Base-by-base conservation (phyloP, 805 yeast species). In the Naumovozyma castellii region DNA sequence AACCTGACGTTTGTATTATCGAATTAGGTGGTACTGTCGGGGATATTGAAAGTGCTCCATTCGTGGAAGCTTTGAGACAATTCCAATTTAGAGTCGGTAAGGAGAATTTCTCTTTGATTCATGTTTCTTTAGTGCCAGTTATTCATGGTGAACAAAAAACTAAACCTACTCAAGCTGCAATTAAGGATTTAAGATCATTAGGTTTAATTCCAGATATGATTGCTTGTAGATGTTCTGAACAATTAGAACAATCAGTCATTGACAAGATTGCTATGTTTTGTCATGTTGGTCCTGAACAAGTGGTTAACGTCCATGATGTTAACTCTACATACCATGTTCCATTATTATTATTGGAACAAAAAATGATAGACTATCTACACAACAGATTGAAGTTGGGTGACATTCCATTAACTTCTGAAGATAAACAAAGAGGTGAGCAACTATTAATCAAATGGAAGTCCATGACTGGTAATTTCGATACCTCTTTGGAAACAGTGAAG, bases 1-100 rank as follows among this genome's bases (percentile, higher is more conserved):
- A 78, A 56, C 99, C 99, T 27, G 97, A 92, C 53, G 83, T 92
- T 39, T 92, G 99, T 73, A 87, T 92, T 59, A 80, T 92, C 49
- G 99, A 90, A 69, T 75, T 92, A 44, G 99, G 99, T 63, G 99
- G 99, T 63, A 92, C 99, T 22, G 98, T 92, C 43, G 99, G 99
- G 60, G 99, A 92, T 62, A 92, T 92, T 57, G 99, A 92, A 70
- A 78, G 90, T 59, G 98, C 97, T 39, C 98, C 99, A 19, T 92
- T 92, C 51, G 97, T 92, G 41, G 99, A 92, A 70, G 99, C 99
- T 18, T 76, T 92, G 48, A 84, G 99, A 72, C 99, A 92, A 68
- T 92, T 92, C 69, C 98, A 92, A 71, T 92, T 92, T 69, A 79
- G 95, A 60, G 97, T 90, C 45, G 97, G 97, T 15, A 68, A 71